These are phyloP conservation scores for Kregervanrija delftensis DNA, from an alignment of 805 yeast genomes.

Conservation along the genomic window DNA sequence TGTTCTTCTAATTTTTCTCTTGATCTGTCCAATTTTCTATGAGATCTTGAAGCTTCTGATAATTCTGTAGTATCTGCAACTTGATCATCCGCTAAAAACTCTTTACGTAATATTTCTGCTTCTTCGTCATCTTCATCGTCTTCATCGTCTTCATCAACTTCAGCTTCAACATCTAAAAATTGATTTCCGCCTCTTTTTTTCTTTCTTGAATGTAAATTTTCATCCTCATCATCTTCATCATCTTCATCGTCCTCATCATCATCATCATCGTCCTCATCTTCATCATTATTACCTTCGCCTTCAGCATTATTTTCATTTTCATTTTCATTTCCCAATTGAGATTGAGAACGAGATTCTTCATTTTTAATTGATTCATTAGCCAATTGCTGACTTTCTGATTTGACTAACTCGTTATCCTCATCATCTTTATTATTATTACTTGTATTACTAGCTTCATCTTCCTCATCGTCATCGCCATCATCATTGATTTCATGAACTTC, in stretches of 20 bases:
- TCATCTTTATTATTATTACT: not conserved
- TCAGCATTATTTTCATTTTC: slow-evolving; percentile 6
- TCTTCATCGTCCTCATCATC: slow-evolving; percentile 42
- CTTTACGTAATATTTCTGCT: slow-evolving; percentile 80
- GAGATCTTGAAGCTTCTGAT: slow-evolving; percentile 57
- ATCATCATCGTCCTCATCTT: slow-evolving; percentile 24
- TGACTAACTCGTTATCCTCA: not conserved
- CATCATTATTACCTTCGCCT: slow-evolving; percentile 14
- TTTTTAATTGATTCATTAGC: not conserved
- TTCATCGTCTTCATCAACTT: slow-evolving; percentile 96
- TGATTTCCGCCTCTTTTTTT: slow-evolving; percentile 61
- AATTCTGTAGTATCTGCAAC: slow-evolving; percentile 35
- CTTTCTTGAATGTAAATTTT: slow-evolving; percentile 39
- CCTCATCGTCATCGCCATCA: slow-evolving; percentile 2
- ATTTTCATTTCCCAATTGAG: not conserved
- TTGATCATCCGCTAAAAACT: slow-evolving; percentile 73
- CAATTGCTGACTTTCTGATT: not conserved
- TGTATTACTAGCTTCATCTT: not conserved
- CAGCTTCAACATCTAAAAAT: slow-evolving; percentile 97
- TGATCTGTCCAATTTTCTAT: slow-evolving; percentile 79
- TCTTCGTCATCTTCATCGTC: slow-evolving; percentile 91
- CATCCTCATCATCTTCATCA: slow-evolving; percentile 53
- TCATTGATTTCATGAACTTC: not conserved
- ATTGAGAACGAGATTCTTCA: no score
- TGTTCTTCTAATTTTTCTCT: slow-evolving; percentile 84